Percentiles rank a stretch among this genome's conserved stretches.
These are phyloP conservation scores for Pelargonium hybrid DNA, from an alignment of 441 rosid genomes.

Conservation along the genomic window DNA sequence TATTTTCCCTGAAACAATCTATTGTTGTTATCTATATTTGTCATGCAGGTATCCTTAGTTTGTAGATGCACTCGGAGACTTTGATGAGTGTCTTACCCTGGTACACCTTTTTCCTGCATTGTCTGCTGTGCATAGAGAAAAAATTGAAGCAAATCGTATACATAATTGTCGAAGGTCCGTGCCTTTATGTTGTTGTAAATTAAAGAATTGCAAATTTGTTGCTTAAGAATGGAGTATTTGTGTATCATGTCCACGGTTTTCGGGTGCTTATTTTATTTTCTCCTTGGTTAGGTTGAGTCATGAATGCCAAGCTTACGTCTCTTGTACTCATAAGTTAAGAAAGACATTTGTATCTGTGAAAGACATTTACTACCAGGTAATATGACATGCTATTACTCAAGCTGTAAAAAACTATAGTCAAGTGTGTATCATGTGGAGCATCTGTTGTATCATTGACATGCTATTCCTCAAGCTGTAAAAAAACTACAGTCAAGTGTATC, in stretches of 20 bases:
- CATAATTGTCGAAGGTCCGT: constrained; percentile 76
- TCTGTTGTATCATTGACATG: too few relatives aligned
- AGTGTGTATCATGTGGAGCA: not conserved
- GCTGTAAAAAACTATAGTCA: not conserved
- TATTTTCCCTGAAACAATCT: not conserved
- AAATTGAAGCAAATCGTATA: constrained; percentile 57
- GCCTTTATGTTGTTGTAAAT: not conserved
- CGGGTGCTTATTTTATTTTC: not conserved
- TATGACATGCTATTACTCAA: not conserved
- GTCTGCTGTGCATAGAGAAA: constrained; percentile 71
- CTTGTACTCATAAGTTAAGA: constrained; percentile 63
- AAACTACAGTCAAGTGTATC: too few relatives aligned
- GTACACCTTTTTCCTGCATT: constrained; percentile 87
- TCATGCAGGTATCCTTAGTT: constrained; percentile 69
- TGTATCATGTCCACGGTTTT: not conserved
- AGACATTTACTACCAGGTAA: constrained; percentile 92
- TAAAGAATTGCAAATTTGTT: not conserved
- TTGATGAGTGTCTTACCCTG: constrained; percentile 88
- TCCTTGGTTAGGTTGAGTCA: constrained; percentile 59
- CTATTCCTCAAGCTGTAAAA: too few relatives aligned
- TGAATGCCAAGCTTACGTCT: constrained; percentile 90
- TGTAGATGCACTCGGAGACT: constrained; percentile 78
- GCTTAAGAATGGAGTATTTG: not conserved
- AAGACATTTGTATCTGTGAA: constrained; percentile 83
- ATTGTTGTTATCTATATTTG: not conserved